These are phyloP conservation scores for Cymbopogon flexuosus DNA, from an alignment of 202 grass and related monocot genomes.

Conservation along the genomic window DNA sequence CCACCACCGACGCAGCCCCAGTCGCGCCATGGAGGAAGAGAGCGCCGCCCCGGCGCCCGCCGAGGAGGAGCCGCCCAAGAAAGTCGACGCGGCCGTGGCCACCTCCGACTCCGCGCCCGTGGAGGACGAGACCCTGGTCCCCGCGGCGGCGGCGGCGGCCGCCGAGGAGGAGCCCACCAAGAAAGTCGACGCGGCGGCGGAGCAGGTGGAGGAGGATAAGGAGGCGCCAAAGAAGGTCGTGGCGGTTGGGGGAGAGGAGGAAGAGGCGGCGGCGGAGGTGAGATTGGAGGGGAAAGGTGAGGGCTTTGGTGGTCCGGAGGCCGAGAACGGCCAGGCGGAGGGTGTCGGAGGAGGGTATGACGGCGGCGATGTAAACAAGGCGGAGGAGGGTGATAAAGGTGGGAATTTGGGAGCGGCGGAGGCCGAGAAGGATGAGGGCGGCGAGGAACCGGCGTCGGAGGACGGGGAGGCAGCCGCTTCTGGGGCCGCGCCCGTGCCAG, in stretches of 20 bases:
- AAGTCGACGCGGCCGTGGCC: not conserved
- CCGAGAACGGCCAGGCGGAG: not conserved
- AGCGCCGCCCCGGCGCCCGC: not conserved
- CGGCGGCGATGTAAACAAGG: not conserved
- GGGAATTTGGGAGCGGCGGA: not conserved
- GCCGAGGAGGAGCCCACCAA: constrained; percentile 7
- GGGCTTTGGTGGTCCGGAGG: not conserved
- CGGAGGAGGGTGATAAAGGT: not conserved
- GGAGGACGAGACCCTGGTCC: not conserved
- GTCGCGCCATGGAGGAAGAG: not conserved
- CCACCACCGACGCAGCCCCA: constrained; percentile 3
- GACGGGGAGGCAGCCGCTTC: not conserved
- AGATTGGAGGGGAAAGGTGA: constrained; percentile 18
- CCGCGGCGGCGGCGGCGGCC: not conserved
- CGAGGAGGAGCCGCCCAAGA: not conserved
- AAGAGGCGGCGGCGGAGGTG: not conserved
- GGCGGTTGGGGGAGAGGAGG: not conserved
- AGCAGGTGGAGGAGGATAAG: not conserved
- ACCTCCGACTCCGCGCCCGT: not conserved
- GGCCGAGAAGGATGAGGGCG: not conserved
- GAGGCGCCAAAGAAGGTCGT: not conserved
- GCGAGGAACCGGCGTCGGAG: not conserved
- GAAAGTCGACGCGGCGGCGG: not conserved
- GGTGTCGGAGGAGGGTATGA: not conserved
- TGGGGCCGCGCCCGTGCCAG: not conserved